Percentiles rank a stretch among this genome's conserved stretches.
These are phyloP conservation scores for Fusarium sp. DNA, from an alignment of 2,329 filamentous ascomycete genomes.

Conservation along the genomic window DNA sequence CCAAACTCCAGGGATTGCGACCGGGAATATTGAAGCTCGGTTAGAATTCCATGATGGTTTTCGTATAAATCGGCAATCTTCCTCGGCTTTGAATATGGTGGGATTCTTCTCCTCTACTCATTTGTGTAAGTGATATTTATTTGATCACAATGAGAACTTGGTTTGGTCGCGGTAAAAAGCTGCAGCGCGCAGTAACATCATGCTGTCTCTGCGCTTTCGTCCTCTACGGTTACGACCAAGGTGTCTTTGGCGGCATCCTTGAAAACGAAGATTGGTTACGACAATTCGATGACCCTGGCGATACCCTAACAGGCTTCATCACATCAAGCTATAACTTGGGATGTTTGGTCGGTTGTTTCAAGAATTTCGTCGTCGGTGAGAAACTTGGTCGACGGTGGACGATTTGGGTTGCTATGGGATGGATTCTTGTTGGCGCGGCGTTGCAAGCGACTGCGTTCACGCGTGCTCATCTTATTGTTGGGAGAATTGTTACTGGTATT, in stretches of 20 bases:
- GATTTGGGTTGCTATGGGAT: slow-evolving; percentile 63
- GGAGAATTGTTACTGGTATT: slow-evolving; percentile 61
- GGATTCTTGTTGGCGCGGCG: slow-evolving; percentile 68
- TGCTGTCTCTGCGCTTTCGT: slow-evolving; percentile 44
- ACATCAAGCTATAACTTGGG: slow-evolving; percentile 54
- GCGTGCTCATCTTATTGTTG: slow-evolving; percentile 60
- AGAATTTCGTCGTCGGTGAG: slow-evolving; percentile 64
- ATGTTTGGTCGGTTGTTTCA: slow-evolving; percentile 55
- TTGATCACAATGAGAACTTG: slow-evolving; percentile 25
- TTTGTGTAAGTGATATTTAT: too few relatives aligned
- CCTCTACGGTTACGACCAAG: slow-evolving; percentile 60
- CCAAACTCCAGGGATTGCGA: not conserved
- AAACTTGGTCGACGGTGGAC: slow-evolving; percentile 61
- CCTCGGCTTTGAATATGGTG: too few relatives aligned
- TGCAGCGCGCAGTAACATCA: slow-evolving; percentile 37
- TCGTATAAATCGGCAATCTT: not conserved
- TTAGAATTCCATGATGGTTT: not conserved
- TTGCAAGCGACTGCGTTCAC: slow-evolving; percentile 63
- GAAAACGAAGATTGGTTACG: slow-evolving; percentile 57
- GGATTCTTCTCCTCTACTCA: fast-evolving
- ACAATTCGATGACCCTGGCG: slow-evolving; percentile 43
- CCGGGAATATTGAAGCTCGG: not conserved
- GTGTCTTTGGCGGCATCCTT: slow-evolving; percentile 60
- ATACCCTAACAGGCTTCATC: slow-evolving; percentile 47
- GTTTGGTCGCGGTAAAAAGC: slow-evolving; percentile 41